Base-by-base conservation (phyloP, 805 yeast species). In the Wickerhamomyces sydowiorum region DNA sequence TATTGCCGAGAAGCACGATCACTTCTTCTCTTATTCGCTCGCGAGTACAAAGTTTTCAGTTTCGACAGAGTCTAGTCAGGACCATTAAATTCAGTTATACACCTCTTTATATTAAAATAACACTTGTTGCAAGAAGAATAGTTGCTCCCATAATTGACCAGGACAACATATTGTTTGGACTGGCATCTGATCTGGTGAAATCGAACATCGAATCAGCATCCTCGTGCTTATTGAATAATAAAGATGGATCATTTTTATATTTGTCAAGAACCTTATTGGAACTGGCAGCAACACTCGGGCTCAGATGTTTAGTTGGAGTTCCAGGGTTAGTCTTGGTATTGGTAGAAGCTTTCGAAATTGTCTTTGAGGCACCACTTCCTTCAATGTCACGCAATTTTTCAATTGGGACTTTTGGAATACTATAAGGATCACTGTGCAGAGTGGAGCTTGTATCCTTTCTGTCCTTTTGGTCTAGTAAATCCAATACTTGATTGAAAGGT, bases 61-160 rank as follows among this genome's bases (percentile, higher is more conserved):
- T n/a, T n/a, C n/a, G n/a, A n/a, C n/a, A n/a, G n/a, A n/a, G n/a
- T n/a, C n/a, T n/a, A n/a, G n/a, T n/a, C n/a, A n/a, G n/a, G n/a
- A n/a, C n/a, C n/a, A n/a, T n/a, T n/a, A n/a, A n/a, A n/a, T n/a
- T n/a, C n/a, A n/a, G n/a, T n/a, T n/a, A n/a, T n/a, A 24, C 27
- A 24, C 12, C 27, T 24, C 27, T 12, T 30, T 23, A 38, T 12
- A 30, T 18, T 20, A 39, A 28, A 15, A 40, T 24, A 15, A 40
- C 38, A 29, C 42, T 40, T 6, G 29, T 34, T 3, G 35, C 42
- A 14, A 40, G 13, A 14, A 40, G 23, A 7, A 40, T 15, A 14
- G 38, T 28, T 4, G 42, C 42, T 2, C 38, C 42, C 34, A 29
- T 35, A 12, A 40, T 18, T 1, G 36, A 31, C 41, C 41, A 38